phyloP scores from a whole-genome alignment of 768 basidiomycete species.

The Auricularia cornea region DNA sequence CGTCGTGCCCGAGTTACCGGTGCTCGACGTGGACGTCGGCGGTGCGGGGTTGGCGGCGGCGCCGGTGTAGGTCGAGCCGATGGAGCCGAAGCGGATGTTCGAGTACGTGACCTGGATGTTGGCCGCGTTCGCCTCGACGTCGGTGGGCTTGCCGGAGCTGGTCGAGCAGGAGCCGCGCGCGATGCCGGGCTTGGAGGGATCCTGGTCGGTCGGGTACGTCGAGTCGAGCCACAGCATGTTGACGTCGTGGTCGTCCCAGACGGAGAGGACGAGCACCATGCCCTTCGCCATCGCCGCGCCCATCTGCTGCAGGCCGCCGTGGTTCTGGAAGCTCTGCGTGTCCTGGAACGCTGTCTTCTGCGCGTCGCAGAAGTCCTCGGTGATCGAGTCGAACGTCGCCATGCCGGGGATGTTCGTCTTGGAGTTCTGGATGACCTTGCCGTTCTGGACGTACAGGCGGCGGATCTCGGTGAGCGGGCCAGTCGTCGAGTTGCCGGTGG shows the following conservation, averaged over 20 bases:
- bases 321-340: slow-evolving; percentile 31
- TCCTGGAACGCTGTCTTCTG: slow-evolving; percentile 40
- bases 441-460: slow-evolving; percentile 47
- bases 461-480: slow-evolving; percentile 46
- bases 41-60: slow-evolving; percentile 1
- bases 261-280: slow-evolving; percentile 40
- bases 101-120: slow-evolving; percentile 42
- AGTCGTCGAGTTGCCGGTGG: slow-evolving; percentile 34
- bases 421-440: slow-evolving; percentile 44
- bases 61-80: slow-evolving; percentile 1
- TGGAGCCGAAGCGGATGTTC: slow-evolving; percentile 38
- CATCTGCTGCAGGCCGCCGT: slow-evolving; percentile 34
- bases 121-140: slow-evolving; percentile 33
- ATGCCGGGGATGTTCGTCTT: slow-evolving; percentile 38
- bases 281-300: slow-evolving; percentile 30
- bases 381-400: slow-evolving; percentile 36
- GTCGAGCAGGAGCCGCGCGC: slow-evolving; percentile 44
- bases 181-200: slow-evolving; percentile 33
- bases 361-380: slow-evolving; percentile 34
- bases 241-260: slow-evolving; percentile 49
- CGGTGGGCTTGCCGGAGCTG: slow-evolving; percentile 35
- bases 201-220: slow-evolving; percentile 33
- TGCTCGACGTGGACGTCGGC: slow-evolving; percentile 6
- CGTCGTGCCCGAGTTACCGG: not conserved
- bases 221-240: slow-evolving; percentile 53